These are phyloP conservation scores for Santalum album DNA, from an alignment of 164 flowering plant species.

Conservation along the genomic window DNA sequence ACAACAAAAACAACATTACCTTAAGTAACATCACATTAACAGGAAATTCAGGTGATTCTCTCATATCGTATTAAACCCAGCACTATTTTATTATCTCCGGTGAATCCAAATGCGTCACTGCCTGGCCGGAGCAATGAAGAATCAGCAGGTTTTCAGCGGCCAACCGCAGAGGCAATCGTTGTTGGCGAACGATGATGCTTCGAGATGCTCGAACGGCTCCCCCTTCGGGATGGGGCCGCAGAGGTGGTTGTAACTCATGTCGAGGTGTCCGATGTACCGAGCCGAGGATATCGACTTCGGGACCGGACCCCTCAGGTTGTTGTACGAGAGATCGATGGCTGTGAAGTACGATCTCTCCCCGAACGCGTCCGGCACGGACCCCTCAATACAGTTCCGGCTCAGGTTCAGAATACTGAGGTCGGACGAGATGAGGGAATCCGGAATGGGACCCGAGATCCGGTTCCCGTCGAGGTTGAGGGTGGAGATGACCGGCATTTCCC, in stretches of 20 bases:
- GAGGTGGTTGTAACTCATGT: constrained; percentile 41
- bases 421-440: constrained; percentile 21
- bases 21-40: too few relatives aligned
- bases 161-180: constrained; percentile 43
- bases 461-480: constrained; percentile 42
- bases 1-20: too few relatives aligned
- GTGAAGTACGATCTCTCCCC: constrained; percentile 40
- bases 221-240: constrained; percentile 40
- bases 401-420: constrained; percentile 43
- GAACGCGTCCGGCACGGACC: constrained; percentile 47
- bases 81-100: too few relatives aligned
- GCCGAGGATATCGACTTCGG: constrained; percentile 28
- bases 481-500: constrained; percentile 45
- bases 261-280: constrained; percentile 35
- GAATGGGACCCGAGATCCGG: constrained; percentile 31
- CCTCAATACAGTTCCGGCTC: constrained; percentile 46
- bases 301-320: constrained; percentile 33
- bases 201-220: constrained; percentile 32
- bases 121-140: too few relatives aligned
- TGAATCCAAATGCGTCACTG: too few relatives aligned
- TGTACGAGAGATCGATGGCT: constrained; percentile 41
- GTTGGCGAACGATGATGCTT: constrained; percentile 28
- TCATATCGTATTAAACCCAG: too few relatives aligned
- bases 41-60: too few relatives aligned
- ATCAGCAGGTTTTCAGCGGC: constrained; percentile 19